phyloP scores from a whole-genome alignment of 176 grass and related monocot genomes.

The Carex myosuroides region DNA sequence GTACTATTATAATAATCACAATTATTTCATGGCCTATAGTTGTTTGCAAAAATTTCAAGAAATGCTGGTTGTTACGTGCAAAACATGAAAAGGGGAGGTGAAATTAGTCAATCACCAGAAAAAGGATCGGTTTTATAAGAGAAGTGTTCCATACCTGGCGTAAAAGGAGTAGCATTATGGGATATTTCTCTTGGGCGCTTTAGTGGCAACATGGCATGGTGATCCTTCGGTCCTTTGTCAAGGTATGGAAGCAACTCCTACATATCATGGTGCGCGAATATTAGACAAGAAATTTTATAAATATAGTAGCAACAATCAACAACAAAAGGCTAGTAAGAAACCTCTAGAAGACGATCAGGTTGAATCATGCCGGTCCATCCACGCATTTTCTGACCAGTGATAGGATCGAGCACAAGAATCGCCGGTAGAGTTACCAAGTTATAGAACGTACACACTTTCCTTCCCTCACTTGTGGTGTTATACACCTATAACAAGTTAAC shows the following conservation, averaged over 20 bases:
- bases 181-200: slow-evolving; percentile 85
- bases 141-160: slow-evolving; percentile 32
- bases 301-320: slow-evolving; percentile 1
- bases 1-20: background rate
- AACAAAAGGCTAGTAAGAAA: slow-evolving; percentile 16
- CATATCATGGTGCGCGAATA: background rate
- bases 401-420: slow-evolving; percentile 75
- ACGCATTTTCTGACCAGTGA: slow-evolving; percentile 90
- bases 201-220: slow-evolving; percentile 70
- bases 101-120: background rate
- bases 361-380: slow-evolving; percentile 92
- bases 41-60: background rate
- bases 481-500: slow-evolving; percentile 46
- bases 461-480: slow-evolving; percentile 71
- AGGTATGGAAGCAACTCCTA: slow-evolving; percentile 93
- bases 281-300: background rate
- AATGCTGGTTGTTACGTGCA: background rate
- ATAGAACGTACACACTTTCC: slow-evolving; percentile 93
- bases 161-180: slow-evolving; percentile 33
- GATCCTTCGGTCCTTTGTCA: slow-evolving; percentile 90
- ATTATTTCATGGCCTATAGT: background rate
- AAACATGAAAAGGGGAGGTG: background rate
- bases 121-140: background rate
- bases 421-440: slow-evolving; percentile 69
- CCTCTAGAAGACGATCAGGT: slow-evolving; percentile 86